Evolutionary conservation across 1,284 basidiomycete genomes (phyloP).

Genomic region (Cutaneotrichosporon sp.): DNA sequence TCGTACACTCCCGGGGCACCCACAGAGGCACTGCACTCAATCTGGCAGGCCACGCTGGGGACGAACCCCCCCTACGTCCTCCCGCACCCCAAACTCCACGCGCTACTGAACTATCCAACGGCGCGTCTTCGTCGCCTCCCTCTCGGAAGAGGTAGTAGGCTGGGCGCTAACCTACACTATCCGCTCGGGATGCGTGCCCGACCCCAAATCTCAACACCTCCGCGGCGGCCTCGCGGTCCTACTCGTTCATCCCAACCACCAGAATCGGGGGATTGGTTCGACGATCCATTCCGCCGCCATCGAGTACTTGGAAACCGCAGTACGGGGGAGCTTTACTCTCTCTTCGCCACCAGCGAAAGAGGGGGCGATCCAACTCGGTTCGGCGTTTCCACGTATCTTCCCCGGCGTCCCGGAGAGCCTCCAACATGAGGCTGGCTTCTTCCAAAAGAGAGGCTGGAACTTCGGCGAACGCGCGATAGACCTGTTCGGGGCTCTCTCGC

Average conservation of each 20-base stretch:
- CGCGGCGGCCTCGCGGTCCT: constrained; percentile 26
- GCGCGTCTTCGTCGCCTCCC: constrained; percentile 21
- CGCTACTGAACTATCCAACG: constrained; percentile 17
- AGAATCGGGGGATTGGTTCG: constrained; percentile 22
- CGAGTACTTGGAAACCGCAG: constrained; percentile 11
- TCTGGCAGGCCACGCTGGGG: constrained; percentile 16
- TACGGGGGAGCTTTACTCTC: constrained; percentile 8
- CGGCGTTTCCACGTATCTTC: constrained; percentile 32
- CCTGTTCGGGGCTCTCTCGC: constrained; percentile 16
- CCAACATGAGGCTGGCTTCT: constrained; percentile 19
- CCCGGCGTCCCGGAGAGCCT: constrained; percentile 30
- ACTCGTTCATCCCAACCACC: constrained; percentile 20
- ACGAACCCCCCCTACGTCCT: constrained; percentile 21
- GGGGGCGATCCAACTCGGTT: constrained; percentile 30
- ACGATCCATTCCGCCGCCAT: constrained; percentile 26
- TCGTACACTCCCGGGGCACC: not conserved
- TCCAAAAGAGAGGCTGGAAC: constrained; percentile 25
- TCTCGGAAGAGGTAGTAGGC: constrained; percentile 5
- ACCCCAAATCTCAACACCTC: constrained; percentile 21
- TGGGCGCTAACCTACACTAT: constrained; percentile 28
- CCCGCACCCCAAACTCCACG: constrained; percentile 18
- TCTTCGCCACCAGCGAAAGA: constrained; percentile 17
- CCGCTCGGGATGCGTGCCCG: constrained; percentile 6
- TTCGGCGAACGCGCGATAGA: constrained; percentile 15
- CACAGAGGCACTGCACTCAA: constrained; percentile 14